Conservation (phyloP, 2,329 filamentous ascomycete species). For the Arthrobotrys musiformis region DNA sequence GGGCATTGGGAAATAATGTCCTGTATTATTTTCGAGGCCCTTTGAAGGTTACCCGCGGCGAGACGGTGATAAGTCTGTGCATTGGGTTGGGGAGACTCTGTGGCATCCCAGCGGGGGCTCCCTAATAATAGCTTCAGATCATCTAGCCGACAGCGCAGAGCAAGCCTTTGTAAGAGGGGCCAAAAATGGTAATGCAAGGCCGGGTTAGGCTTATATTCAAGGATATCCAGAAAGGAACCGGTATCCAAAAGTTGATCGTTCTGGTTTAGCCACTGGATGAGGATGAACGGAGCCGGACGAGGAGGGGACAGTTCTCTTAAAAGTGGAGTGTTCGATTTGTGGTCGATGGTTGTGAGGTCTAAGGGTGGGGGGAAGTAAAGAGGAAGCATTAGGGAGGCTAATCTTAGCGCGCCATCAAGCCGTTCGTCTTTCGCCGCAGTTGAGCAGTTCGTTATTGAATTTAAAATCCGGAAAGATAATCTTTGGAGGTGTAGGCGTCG, state of each 20-base stretch:
- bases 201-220: slow-evolving; percentile 22
- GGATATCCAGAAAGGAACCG: slow-evolving; percentile 32
- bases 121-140: slow-evolving; percentile 33
- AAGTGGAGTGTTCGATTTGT: slow-evolving; percentile 38
- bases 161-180: slow-evolving; percentile 46
- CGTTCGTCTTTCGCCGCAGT: slow-evolving; percentile 35
- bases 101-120: slow-evolving; percentile 39
- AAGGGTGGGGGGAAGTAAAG: slow-evolving; percentile 50
- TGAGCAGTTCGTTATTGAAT: slow-evolving; percentile 42
- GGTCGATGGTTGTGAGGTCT: slow-evolving; percentile 34
- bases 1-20: slow-evolving; percentile 45
- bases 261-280: slow-evolving; percentile 45
- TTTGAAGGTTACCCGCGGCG: slow-evolving; percentile 29
- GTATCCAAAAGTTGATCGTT: slow-evolving; percentile 28
- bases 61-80: slow-evolving; percentile 9
- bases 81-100: slow-evolving; percentile 16
- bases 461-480: slow-evolving; percentile 34
- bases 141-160: slow-evolving; percentile 41
- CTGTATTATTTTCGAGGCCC: slow-evolving; percentile 24
- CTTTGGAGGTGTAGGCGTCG: slow-evolving; percentile 38
- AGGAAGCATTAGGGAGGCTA: slow-evolving; percentile 37
- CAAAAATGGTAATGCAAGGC: slow-evolving; percentile 50
- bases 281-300: slow-evolving; percentile 37
- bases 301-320: slow-evolving; percentile 43
- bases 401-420: slow-evolving; percentile 30